phyloP scores from a whole-genome alignment of 768 basidiomycete species.

The Butyriboletus loyo region DNA sequence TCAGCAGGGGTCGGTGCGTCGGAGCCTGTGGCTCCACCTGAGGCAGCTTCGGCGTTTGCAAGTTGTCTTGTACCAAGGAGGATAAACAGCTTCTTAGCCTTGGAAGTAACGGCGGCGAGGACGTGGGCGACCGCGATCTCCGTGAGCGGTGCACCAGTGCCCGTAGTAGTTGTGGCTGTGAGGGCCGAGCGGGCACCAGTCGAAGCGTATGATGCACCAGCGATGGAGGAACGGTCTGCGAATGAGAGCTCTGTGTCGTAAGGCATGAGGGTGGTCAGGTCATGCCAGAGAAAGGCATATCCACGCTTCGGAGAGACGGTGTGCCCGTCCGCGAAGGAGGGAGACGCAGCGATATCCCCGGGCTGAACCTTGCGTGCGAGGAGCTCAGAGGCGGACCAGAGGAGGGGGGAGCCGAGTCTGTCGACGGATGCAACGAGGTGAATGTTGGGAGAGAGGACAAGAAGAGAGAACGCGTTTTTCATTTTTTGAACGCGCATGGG shows the following conservation, averaged over 20 bases:
- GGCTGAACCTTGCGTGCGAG: conserved; percentile 46
- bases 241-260: conserved; percentile 78
- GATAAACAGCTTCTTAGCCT: conserved; percentile 78
- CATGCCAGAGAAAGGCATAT: conserved; percentile 84
- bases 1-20: conserved; percentile 12
- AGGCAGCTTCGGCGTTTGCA: conserved; percentile 41
- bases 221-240: conserved; percentile 61
- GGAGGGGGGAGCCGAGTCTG: conserved; percentile 76
- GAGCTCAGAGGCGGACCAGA: conserved; percentile 75
- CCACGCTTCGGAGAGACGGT: conserved; percentile 38
- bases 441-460: conserved; percentile 71
- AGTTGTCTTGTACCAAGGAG: conserved; percentile 71
- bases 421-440: conserved; percentile 86
- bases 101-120: conserved; percentile 81
- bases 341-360: not conserved
- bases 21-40: conserved; percentile 1
- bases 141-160: conserved; percentile 47
- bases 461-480: conserved; percentile 63
- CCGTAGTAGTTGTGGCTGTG: conserved; percentile 30
- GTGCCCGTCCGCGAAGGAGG: not conserved
- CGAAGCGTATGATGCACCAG: conserved; percentile 43
- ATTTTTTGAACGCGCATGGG: conserved; percentile 62
- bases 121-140: conserved; percentile 80
- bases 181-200: conserved; percentile 27
- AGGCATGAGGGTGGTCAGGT: conserved; percentile 78